Base-by-base conservation (phyloP, 257 asterid species). In the Solanum corneliomulleri region DNA sequence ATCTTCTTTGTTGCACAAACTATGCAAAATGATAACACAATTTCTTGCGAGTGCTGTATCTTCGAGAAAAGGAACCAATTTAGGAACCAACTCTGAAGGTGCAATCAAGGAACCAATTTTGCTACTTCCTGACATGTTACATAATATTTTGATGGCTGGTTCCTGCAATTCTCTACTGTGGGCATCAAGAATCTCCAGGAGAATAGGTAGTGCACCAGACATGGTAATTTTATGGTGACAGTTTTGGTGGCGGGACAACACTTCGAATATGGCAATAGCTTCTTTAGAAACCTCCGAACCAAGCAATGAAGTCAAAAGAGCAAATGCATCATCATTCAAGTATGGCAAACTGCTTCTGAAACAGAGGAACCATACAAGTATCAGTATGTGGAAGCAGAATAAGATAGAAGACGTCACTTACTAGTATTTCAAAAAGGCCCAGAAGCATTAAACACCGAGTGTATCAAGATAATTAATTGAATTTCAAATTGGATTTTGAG, bases 301-400 rank as follows among this genome's bases (percentile, higher is more conserved):
- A 13, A 97, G 95, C 88, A 95, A 92, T 56, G 93, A 95, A 27
- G 92, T 96, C 95, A 97, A 87, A 25, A 94, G 84, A 47, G 21
- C 87, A 39, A 90, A 95, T 83, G 92, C 89, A 20, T 92, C 97
- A 86, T 93, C 97, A 33, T 88, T 89, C 89, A 97, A 82, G 91
- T 87, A 90, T n/a, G 91, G 85, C 29, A 87, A 52, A 29, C 83
- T 78, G 90, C 69, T 90, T 83, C 96, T 93, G 98, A 69, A 86
- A 89, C 23, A 1, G 84, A 88, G 72, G 39, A 82, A 89, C 12
- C 74, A 83, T 69, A 18, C 56, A 77, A 86, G 56, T 58, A 86
- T 91, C 39, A 89, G 66, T 81, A 58, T 15, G 47, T 37, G 21
- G 39, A 18, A 87, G 18, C 41, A 47, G 29, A 80, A 80, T 18